These are phyloP conservation scores for Trichoderma breve DNA, from an alignment of 2,329 filamentous ascomycete genomes.

Conservation along the genomic window DNA sequence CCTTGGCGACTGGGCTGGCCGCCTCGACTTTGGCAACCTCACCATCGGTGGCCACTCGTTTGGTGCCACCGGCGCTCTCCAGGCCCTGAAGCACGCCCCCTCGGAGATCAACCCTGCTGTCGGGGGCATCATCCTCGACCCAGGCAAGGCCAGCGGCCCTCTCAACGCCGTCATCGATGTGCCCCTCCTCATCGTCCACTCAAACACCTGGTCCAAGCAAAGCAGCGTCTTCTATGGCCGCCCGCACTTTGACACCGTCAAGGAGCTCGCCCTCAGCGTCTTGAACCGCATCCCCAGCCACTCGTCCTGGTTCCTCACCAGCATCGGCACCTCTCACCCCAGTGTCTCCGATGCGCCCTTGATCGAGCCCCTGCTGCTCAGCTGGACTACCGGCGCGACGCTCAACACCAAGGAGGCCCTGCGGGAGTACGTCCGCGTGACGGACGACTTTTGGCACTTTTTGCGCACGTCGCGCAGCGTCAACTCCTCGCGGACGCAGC, in stretches of 20 bases:
- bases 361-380: slow-evolving; percentile 59
- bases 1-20: slow-evolving; percentile 49
- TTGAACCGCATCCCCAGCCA: slow-evolving; percentile 43
- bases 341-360: slow-evolving; percentile 66
- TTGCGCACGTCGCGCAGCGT: slow-evolving; percentile 25
- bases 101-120: slow-evolving; percentile 41
- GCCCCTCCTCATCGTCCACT: slow-evolving; percentile 61
- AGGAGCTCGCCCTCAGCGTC: slow-evolving; percentile 50
- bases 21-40: slow-evolving; percentile 54
- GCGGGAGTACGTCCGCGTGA: slow-evolving; percentile 58
- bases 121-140: slow-evolving; percentile 62
- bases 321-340: slow-evolving; percentile 57
- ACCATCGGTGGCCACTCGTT: slow-evolving; percentile 63
- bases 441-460: slow-evolving; percentile 56
- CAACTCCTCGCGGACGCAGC: neutral
- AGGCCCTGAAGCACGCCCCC: slow-evolving; percentile 51
- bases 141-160: slow-evolving; percentile 62
- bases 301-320: slow-evolving; percentile 54
- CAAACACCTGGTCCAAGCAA: slow-evolving; percentile 60
- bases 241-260: slow-evolving; percentile 63
- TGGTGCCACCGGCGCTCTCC: slow-evolving; percentile 62
- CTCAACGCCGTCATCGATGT: slow-evolving; percentile 59
- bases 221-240: slow-evolving; percentile 59
- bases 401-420: slow-evolving; percentile 55
- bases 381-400: slow-evolving; percentile 59